phyloP scores from a whole-genome alignment of 345 rosid genomes.

The Euphorbia peplus region DNA sequence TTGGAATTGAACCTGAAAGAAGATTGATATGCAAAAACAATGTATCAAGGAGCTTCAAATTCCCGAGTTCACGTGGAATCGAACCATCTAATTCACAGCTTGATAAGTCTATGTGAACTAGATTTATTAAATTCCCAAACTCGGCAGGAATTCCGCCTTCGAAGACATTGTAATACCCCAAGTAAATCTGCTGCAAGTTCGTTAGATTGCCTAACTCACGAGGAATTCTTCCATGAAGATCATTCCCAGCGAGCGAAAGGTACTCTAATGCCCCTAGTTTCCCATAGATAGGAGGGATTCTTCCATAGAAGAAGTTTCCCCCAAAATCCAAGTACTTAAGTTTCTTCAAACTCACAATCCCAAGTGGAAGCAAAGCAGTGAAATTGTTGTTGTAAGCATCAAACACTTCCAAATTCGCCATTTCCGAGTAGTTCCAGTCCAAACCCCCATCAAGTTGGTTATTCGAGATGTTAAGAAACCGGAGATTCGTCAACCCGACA shows the following conservation, averaged over 20 bases:
- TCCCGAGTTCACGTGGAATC: constrained; percentile 62
- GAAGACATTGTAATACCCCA: constrained; percentile 73
- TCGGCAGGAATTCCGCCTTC: constrained; percentile 72
- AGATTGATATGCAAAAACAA: constrained; percentile 67
- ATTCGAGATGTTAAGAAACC: constrained; percentile 66
- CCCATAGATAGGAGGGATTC: constrained; percentile 65
- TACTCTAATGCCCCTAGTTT: constrained; percentile 46
- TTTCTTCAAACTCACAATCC: constrained; percentile 28
- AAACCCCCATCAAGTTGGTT: constrained; percentile 60
- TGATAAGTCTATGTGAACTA: constrained; percentile 71
- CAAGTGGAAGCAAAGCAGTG: constrained; percentile 62
- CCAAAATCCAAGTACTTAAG: constrained; percentile 72
- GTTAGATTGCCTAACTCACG: constrained; percentile 65
- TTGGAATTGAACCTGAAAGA: constrained; percentile 63
- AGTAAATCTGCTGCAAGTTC: constrained; percentile 49
- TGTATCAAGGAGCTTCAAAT: constrained; percentile 58
- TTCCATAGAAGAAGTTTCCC: constrained; percentile 76
- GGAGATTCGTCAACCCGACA: constrained; percentile 31
- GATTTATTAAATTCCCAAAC: constrained; percentile 56
- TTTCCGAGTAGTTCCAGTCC: constrained; percentile 46
- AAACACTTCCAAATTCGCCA: constrained; percentile 47
- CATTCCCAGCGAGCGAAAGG: constrained; percentile 77
- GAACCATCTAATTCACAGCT: constrained; percentile 69
- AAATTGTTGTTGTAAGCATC: constrained; percentile 85
- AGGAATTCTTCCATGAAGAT: constrained; percentile 71